These are phyloP conservation scores for Panaeolus papilionaceus DNA, from an alignment of 768 basidiomycete species.

Conservation along the genomic window DNA sequence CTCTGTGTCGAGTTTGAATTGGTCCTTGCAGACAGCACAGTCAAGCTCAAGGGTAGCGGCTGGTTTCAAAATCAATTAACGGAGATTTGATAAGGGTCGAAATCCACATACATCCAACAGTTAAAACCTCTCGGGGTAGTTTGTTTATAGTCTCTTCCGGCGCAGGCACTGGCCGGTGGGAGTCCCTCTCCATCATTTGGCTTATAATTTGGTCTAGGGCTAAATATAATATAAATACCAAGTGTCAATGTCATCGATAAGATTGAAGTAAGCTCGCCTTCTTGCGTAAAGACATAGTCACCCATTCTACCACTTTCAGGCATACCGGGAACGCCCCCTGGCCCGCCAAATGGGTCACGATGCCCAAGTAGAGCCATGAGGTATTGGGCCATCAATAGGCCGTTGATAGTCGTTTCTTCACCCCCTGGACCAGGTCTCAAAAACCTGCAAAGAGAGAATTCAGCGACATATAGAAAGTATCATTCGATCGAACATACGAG, in stretches of 20 bases:
- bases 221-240: conserved; percentile 32
- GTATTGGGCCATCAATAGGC: conserved; percentile 75
- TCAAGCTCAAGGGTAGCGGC: conserved; percentile 73
- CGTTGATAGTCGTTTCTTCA: conserved; percentile 50
- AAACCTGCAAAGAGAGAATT: conserved; percentile 34
- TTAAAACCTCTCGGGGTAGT: conserved; percentile 68
- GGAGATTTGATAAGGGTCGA: not conserved
- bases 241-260: conserved; percentile 8
- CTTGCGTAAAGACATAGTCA: conserved; percentile 92
- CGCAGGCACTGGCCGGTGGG: conserved; percentile 81
- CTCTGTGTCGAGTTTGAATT: conserved; percentile 70
- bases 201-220: conserved; percentile 87
- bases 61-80: conserved; percentile 32
- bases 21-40: conserved; percentile 94
- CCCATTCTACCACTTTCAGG: conserved; percentile 72
- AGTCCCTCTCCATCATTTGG: conserved; percentile 84
- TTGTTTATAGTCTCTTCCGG: conserved; percentile 79
- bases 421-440: conserved; percentile 32
- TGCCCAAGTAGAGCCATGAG: conserved; percentile 65
- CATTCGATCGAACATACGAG: conserved; percentile 45
- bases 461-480: not conserved
- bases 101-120: conserved; percentile 60
- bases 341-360: conserved; percentile 41
- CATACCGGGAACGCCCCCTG: conserved; percentile 49
- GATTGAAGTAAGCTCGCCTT: conserved; percentile 53